Evolutionary conservation across 2,329 filamentous ascomycete genomes (phyloP).

Genomic region (Talaromyces sp.): DNA sequence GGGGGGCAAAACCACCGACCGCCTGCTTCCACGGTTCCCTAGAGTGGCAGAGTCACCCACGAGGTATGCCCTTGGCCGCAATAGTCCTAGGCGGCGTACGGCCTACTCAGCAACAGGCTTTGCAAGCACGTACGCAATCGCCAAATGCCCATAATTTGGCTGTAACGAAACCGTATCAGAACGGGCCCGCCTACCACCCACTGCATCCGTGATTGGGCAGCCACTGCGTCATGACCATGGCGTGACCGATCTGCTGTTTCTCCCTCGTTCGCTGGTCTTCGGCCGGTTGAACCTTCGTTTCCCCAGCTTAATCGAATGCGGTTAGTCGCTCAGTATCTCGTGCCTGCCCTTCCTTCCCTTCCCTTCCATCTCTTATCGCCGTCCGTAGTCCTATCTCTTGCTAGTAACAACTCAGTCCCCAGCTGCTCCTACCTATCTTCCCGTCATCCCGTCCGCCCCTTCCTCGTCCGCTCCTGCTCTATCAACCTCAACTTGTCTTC

Average conservation of each 20-base stretch:
- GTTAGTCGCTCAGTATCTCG: constrained; percentile 18
- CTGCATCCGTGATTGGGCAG: constrained; percentile 19
- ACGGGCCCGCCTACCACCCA: constrained; percentile 12
- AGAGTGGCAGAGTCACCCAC: constrained; percentile 3
- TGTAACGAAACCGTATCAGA: constrained; percentile 22
- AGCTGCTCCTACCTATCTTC: constrained; percentile 20
- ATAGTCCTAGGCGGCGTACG: constrained; percentile 16
- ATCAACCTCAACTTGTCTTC: constrained; percentile 10
- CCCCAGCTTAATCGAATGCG: constrained; percentile 3
- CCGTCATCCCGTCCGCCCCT: constrained; percentile 21
- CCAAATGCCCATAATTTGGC: background rate
- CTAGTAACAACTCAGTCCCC: no score
- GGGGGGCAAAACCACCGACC: background rate
- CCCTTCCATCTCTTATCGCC: constrained; percentile 14
- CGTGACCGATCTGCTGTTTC: constrained; percentile 19
- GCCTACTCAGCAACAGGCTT: no score
- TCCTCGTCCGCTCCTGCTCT: constrained; percentile 15
- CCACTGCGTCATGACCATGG: constrained; percentile 16
- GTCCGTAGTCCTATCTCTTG: background rate
- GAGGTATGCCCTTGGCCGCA: constrained; percentile 9
- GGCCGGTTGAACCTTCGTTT: constrained; percentile 9
- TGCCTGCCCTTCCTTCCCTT: constrained; percentile 14
- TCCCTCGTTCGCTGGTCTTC: constrained; percentile 26
- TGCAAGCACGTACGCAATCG: background rate
- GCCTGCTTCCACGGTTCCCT: background rate